Evolutionary conservation across 371 early-diverging fungal genomes (phyloP).

Genomic region (Syncephalastrum monosporum): DNA sequence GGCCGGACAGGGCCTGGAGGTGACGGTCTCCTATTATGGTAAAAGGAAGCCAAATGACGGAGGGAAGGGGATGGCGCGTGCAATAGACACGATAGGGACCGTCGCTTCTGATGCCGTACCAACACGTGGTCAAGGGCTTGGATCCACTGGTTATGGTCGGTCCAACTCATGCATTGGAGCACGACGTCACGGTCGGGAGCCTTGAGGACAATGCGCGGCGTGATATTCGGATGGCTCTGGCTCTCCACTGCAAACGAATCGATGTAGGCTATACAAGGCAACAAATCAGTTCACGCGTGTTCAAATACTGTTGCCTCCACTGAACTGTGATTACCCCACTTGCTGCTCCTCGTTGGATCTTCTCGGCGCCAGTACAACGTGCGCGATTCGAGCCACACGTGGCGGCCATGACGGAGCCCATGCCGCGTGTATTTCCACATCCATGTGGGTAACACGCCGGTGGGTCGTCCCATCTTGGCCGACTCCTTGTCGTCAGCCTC

Average conservation of each 20-base stretch:
- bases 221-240: background rate
- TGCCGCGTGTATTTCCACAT: constrained; percentile 17
- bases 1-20: no score
- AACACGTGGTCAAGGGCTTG: constrained; percentile 1
- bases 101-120: no score
- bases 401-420: constrained; percentile 10
- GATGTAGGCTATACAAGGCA: constrained; percentile 4
- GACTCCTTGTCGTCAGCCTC: constrained; percentile 4
- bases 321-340: background rate
- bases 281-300: background rate
- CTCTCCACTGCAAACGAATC: constrained; percentile 10
- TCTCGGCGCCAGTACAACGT: constrained; percentile 12
- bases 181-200: constrained; percentile 6
- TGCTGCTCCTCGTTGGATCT: background rate
- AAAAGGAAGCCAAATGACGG: no score
- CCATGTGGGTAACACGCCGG: constrained; percentile 5
- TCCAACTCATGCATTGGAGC: constrained; percentile 14
- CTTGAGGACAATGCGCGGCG: constrained; percentile 8
- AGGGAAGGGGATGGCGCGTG: no score
- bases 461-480: background rate
- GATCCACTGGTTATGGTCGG: constrained; percentile 11
- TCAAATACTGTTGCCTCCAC: background rate
- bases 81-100: no score
- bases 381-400: constrained; percentile 12
- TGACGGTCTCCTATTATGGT: no score